Conservation (phyloP, 208 protist species). For the Acanthamoeba castellanii region DNA sequence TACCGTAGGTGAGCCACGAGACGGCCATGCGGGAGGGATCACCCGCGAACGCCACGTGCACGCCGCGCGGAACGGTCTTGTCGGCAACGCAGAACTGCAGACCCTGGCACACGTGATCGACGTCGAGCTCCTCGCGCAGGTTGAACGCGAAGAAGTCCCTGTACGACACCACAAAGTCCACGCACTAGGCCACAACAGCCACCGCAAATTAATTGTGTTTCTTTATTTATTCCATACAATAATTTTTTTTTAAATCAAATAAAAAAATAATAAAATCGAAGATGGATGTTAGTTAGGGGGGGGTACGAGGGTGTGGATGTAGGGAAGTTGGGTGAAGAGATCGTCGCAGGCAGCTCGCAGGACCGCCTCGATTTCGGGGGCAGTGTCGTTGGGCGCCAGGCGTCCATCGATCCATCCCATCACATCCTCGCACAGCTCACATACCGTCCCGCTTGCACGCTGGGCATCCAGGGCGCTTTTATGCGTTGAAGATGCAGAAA, state of each 20-base stretch:
- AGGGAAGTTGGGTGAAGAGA: neutral
- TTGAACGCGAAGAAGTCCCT: conserved; percentile 32
- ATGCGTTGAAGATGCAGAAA: neutral
- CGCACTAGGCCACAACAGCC: neutral
- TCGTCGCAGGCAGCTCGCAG: neutral
- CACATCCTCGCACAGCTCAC: conserved; percentile 7
- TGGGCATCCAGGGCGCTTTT: neutral
- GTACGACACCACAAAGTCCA: neutral
- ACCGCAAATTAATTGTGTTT: neutral
- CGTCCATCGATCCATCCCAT: neutral
- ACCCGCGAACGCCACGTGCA: conserved; percentile 35
- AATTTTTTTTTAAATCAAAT: no score
- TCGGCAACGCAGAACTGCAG: neutral
- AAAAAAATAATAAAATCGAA: neutral
- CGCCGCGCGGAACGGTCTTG: neutral
- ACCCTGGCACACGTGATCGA: conserved; percentile 7
- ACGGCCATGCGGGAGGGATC: conserved; percentile 58
- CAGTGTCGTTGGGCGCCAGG: neutral
- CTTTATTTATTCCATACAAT: neutral
- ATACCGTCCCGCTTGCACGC: neutral
- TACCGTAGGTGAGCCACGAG: conserved; percentile 55
- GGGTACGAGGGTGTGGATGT: neutral
- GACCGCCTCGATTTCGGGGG: neutral
- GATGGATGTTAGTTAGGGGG: neutral
- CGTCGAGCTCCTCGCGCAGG: conserved; percentile 8